Conservation (phyloP, 2,329 filamentous ascomycete genomes). For the Mycogone perniciosa region DNA sequence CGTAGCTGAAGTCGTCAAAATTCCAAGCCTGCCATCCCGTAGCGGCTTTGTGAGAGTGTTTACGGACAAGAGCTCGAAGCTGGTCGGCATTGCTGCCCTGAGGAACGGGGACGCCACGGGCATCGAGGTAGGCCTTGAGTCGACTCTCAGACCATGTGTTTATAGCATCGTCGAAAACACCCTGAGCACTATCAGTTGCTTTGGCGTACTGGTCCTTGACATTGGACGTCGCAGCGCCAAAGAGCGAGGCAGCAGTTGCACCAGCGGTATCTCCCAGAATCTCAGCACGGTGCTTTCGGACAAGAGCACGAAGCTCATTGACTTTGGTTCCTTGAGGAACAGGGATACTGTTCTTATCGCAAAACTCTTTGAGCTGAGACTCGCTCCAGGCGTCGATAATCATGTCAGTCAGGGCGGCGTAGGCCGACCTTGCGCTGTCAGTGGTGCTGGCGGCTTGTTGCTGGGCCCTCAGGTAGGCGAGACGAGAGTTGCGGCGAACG, state of each 20-base stretch:
- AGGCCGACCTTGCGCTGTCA: constrained; percentile 61
- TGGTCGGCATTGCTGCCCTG: constrained; percentile 66
- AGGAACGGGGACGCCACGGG: constrained; percentile 68
- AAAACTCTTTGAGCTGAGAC: constrained; percentile 81
- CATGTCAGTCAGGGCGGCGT: constrained; percentile 70
- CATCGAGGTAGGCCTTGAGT: constrained; percentile 71
- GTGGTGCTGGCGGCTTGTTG: constrained; percentile 54
- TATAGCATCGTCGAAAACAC: constrained; percentile 59
- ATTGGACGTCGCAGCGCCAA: constrained; percentile 66
- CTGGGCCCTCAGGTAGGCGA: constrained; percentile 65
- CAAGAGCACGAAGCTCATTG: constrained; percentile 83
- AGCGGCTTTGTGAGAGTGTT: constrained; percentile 63
- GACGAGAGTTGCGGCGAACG: constrained; percentile 83
- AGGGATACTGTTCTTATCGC: constrained; percentile 77
- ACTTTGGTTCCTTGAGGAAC: constrained; percentile 87
- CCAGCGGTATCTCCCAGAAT: constrained; percentile 60
- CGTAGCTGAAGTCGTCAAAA: constrained; percentile 68
- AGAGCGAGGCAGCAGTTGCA: constrained; percentile 52
- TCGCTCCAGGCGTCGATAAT: constrained; percentile 89
- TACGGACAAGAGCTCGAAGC: constrained; percentile 67
- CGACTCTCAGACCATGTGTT: constrained; percentile 67
- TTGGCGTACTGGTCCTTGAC: constrained; percentile 71
- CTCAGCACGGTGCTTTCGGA: constrained; percentile 76
- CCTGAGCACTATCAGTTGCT: constrained; percentile 65
- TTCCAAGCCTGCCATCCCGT: constrained; percentile 67